Evolutionary conservation across 192 early-diverging fungal species (phyloP).

Genomic region (Coemansia sp.): DNA sequence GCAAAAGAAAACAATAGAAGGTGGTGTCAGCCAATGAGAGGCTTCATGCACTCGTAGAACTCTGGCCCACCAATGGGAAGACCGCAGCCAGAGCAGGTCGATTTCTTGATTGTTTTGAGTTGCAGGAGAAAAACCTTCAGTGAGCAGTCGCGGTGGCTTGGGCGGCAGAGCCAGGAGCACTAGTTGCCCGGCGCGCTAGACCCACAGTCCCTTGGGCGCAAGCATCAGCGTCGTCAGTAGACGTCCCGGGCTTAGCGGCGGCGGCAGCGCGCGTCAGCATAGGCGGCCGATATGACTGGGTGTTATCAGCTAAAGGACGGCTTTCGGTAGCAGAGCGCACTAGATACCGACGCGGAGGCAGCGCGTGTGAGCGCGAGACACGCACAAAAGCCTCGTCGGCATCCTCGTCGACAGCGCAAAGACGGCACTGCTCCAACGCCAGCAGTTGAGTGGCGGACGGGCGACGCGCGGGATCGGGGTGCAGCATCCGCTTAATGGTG

Average conservation of each 20-base stretch:
- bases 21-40: background rate
- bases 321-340: constrained; percentile 35
- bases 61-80: constrained; percentile 6
- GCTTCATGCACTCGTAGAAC: background rate
- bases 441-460: constrained; percentile 59
- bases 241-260: constrained; percentile 6
- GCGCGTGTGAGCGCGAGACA: background rate
- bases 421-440: constrained; percentile 29
- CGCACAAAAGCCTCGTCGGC: constrained; percentile 10
- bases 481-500: constrained; percentile 67
- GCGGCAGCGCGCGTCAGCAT: constrained; percentile 16
- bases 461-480: constrained; percentile 58
- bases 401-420: constrained; percentile 25
- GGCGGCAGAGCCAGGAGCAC: constrained; percentile 31
- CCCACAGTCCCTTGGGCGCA: constrained; percentile 8
- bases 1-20: background rate
- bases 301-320: background rate
- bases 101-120: constrained; percentile 12
- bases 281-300: constrained; percentile 2
- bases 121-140: constrained; percentile 3
- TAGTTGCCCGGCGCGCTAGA: constrained; percentile 29
- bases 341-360: constrained; percentile 12
- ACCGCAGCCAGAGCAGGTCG: background rate
- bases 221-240: background rate
- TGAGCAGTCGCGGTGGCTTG: constrained; percentile 21